phyloP scores from a whole-genome alignment of 2,329 filamentous ascomycete genomes.

The Chaetomium olivaceum region DNA sequence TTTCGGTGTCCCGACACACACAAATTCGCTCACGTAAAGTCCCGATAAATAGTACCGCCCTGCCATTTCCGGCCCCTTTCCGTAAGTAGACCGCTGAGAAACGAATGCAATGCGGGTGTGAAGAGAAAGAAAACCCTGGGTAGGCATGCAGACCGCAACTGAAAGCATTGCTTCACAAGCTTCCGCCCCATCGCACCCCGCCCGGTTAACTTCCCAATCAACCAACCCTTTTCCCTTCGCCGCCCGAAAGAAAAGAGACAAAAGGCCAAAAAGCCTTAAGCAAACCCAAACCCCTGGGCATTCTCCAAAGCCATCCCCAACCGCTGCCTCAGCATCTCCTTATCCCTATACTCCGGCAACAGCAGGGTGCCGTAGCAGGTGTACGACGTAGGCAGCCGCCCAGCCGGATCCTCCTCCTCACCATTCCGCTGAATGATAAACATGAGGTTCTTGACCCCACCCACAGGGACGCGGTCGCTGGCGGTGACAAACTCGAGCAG shows the following conservation, averaged over 20 bases:
- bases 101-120: neutral
- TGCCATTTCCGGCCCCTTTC: neutral
- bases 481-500: constrained; percentile 95
- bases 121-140: neutral
- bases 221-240: neutral
- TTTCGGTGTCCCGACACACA: neutral
- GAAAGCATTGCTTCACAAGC: neutral
- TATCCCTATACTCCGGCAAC: constrained; percentile 76
- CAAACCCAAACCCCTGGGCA: constrained; percentile 84
- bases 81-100: neutral
- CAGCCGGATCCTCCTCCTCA: constrained; percentile 54
- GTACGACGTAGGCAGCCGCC: constrained; percentile 74
- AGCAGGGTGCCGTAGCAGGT: constrained; percentile 92
- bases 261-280: constrained; percentile 44
- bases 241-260: neutral
- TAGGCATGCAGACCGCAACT: neutral
- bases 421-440: constrained; percentile 83
- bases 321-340: constrained; percentile 70
- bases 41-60: too few relatives aligned
- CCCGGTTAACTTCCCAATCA: neutral
- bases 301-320: constrained; percentile 86
- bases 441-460: constrained; percentile 76
- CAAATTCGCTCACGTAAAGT: neutral
- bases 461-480: constrained; percentile 84
- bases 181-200: neutral